Base-by-base conservation (phyloP, 2,329 filamentous ascomycete genomes). In the Helotiales sp. region DNA sequence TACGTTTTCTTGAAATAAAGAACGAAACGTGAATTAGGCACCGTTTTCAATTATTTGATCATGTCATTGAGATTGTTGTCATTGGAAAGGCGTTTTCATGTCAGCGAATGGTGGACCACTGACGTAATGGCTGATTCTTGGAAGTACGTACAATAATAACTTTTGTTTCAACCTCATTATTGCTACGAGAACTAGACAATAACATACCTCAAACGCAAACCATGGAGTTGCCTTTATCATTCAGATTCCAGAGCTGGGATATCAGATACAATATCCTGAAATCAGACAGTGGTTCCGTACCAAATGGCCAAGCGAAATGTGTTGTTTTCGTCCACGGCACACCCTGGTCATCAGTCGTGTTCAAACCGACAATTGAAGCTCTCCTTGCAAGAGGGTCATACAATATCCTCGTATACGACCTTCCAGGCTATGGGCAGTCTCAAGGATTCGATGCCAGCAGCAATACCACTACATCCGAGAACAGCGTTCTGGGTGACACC, bases 221-320 rank as follows among this genome's bases (percentile, higher is more conserved):
- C 57, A 60, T 60, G 57, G 43, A 60, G 2, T 13, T 60, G 24
- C 37, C 57, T 60, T 22, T 57, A 6, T 57, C 52, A 4, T 34
- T 57, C 30, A 34, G 10, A 2, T 24, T 57, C 20, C 30, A 57
- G 20, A 32, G 20, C 10, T 57, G 52, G 52, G 20, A 7, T 13
- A 57, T 57, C n/a, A n/a, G 30, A 37, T 57, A 57, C 11, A 37
- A 57, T 22, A 7, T 57, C 6, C n/a, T 57, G 10, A 5, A 34
- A 32, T 57, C 52, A 5, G 5, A 15, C 17, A 26, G 17, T 10
- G 1, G 30, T 5, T 22, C 20, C 4, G 20, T 2, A 15, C 6
- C 30, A 10, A 6, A 17, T 37, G 3, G 10, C 30, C n/a, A 37
- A 24, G 52, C 20, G 15, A 57, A 57, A 37, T 57, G 30, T 5